Conservation (phyloP, 352 stramenopile species). For the Phytophthora pini region DNA sequence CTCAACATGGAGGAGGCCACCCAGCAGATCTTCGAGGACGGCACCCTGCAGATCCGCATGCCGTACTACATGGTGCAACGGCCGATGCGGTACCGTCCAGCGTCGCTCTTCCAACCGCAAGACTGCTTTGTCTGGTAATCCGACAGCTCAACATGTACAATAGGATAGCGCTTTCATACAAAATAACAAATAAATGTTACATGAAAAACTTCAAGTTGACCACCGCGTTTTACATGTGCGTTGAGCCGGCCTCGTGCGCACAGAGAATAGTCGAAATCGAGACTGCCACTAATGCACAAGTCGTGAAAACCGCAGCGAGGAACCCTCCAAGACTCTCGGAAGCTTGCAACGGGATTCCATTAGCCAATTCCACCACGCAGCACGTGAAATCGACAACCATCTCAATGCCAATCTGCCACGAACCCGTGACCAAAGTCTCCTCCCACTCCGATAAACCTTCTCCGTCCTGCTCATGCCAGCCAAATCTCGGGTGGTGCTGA, state of each 20-base stretch:
- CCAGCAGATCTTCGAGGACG: constrained; percentile 53
- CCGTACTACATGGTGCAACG: constrained; percentile 49
- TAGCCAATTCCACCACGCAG: constrained; percentile 21
- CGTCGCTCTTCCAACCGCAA: constrained; percentile 44
- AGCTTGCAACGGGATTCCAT: constrained; percentile 26
- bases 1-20: constrained; percentile 62
- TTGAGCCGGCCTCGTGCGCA: constrained; percentile 3
- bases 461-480: constrained; percentile 13
- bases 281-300: constrained; percentile 5
- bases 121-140: constrained; percentile 50
- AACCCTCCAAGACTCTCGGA: constrained; percentile 9
- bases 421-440: neutral
- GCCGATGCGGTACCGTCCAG: constrained; percentile 36
- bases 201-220: neutral
- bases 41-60: constrained; percentile 64
- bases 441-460: constrained; percentile 1
- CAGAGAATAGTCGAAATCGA: constrained; percentile 3
- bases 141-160: constrained; percentile 18
- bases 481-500: constrained; percentile 20
- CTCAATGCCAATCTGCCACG: constrained; percentile 20
- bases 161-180: constrained; percentile 14
- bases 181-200: neutral
- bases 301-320: constrained; percentile 22
- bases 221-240: neutral
- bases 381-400: constrained; percentile 17